Evolutionary conservation across 2,329 filamentous ascomycete species (phyloP), one percentile per base, ranked within the genome.

Genomic region (Ilyonectria sp.): DNA sequence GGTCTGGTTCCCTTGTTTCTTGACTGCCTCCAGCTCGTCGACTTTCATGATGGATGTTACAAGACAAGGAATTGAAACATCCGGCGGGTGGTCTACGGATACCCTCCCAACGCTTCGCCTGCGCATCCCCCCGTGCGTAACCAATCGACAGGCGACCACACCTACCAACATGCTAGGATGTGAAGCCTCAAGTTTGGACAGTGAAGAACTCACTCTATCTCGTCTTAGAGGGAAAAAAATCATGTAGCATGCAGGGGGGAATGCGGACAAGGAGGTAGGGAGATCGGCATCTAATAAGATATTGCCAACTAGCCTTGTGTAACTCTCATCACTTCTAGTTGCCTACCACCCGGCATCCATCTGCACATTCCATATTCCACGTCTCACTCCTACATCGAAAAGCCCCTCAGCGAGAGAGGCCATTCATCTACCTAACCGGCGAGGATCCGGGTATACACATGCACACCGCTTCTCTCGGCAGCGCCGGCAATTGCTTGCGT

Each of bases 401-500:
- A 46, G 40, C 49, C 49, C 31, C 58, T 46, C 49, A 31, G 35
- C 15, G 23, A 50, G 43, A 31, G 23, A 57, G 43, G 49, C 60
- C 31, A 50, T 57, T 50, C 29, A 55, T 54, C 54, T 50, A 57
- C 31, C 31, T 47, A 46, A 49, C 44, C 33, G n/a, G 23, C 23
- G 37, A 46, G n/a, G 49, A 46, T 21, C 17, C 21, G 17, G 52
- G 33, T 11, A 21, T 56, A n/a, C 23, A 44, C 23, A 57, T 56
- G 44, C 44, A 54, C 29, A 52, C 53, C 47, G 49, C 21, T 55
- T 31, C 43, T 57, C 52, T 59, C 52, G 44, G 63, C 44, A 49
- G 57, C 52, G 46, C 53, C 52, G 57, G 57, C 52, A 65, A 61
- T 61, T 46, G 63, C 26, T 61, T 65, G 63, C 63, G 26, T 54